Evolutionary conservation across 1,284 basidiomycete species (phyloP).

Genomic region (Golubevia sp.): DNA sequence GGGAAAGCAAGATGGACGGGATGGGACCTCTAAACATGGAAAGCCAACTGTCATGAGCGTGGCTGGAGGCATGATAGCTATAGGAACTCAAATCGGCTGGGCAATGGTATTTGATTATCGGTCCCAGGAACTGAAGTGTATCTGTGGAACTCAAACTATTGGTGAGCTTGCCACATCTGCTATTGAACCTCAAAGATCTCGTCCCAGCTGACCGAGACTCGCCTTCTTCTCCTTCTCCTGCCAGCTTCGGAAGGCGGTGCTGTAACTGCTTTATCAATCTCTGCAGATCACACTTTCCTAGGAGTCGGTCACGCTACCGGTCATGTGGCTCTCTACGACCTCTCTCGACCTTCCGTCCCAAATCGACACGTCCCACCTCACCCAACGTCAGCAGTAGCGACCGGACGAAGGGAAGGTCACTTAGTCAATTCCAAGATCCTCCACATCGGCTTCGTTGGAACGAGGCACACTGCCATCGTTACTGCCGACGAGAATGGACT

Average conservation of each 20-base stretch:
- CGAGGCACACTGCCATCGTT: slow-evolving; percentile 89
- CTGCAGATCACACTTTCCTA: slow-evolving; percentile 89
- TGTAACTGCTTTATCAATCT: slow-evolving; percentile 88
- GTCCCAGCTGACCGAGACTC: too few species aligned
- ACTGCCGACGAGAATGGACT: slow-evolving; percentile 88
- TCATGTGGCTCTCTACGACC: slow-evolving; percentile 83
- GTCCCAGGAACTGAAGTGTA: slow-evolving; percentile 74
- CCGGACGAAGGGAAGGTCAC: slow-evolving; percentile 92
- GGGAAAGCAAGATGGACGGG: neutral
- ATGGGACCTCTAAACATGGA: slow-evolving; percentile 61
- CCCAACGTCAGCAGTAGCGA: slow-evolving; percentile 70
- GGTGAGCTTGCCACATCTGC: slow-evolving; percentile 69
- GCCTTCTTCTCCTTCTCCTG: slow-evolving; percentile 1
- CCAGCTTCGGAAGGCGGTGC: slow-evolving; percentile 72
- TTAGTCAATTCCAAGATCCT: slow-evolving; percentile 82
- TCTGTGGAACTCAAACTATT: slow-evolving; percentile 73
- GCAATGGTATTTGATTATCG: slow-evolving; percentile 87
- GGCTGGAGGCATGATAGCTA: slow-evolving; percentile 84
- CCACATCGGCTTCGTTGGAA: slow-evolving; percentile 86
- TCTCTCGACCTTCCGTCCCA: slow-evolving; percentile 69
- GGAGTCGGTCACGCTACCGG: slow-evolving; percentile 86
- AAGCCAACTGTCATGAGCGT: slow-evolving; percentile 76
- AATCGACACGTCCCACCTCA: slow-evolving; percentile 75
- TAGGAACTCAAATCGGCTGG: slow-evolving; percentile 81
- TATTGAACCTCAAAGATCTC: too few species aligned